Evolutionary conservation across 2,329 filamentous ascomycete genomes (phyloP).

Genomic region (Colletotrichum gloeosporioides): DNA sequence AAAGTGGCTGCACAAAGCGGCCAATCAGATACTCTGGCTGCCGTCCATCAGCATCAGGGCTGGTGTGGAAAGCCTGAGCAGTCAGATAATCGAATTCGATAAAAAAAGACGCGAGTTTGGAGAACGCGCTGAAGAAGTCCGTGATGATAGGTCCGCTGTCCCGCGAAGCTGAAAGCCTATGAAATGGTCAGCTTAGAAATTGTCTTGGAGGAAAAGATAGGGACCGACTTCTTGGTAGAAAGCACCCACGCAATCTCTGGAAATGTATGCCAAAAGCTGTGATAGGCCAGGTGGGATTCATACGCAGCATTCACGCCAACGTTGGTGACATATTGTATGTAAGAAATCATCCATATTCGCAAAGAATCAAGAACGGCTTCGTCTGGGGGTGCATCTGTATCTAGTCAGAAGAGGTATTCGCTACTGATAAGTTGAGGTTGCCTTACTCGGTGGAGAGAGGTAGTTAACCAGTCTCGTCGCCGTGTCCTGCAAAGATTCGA

Average conservation of each 20-base stretch:
- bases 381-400: slow-evolving; percentile 46
- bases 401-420: slow-evolving; percentile 27
- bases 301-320: slow-evolving; percentile 39
- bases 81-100: slow-evolving; percentile 52
- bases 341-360: slow-evolving; percentile 56
- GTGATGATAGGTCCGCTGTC: slow-evolving; percentile 31
- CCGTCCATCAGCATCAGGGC: slow-evolving; percentile 30
- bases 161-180: not conserved
- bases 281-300: slow-evolving; percentile 49
- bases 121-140: slow-evolving; percentile 46
- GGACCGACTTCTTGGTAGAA: slow-evolving; percentile 24
- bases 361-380: slow-evolving; percentile 50
- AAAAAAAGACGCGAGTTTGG: slow-evolving; percentile 58
- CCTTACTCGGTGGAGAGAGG: slow-evolving; percentile 33
- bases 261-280: slow-evolving; percentile 56
- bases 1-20: slow-evolving; percentile 51
- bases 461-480: slow-evolving; percentile 42
- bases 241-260: slow-evolving; percentile 54
- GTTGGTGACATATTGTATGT: slow-evolving; percentile 44
- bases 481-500: slow-evolving; percentile 35
- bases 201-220: no score
- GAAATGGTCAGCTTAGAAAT: not conserved
- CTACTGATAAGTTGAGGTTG: not conserved
- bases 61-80: not conserved
- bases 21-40: slow-evolving; percentile 47